Percentiles rank a stretch among this genome's conserved stretches.
Evolutionary conservation across 2,329 filamentous ascomycete genomes (phyloP).

Genomic region (Cyphellophora europaea): DNA sequence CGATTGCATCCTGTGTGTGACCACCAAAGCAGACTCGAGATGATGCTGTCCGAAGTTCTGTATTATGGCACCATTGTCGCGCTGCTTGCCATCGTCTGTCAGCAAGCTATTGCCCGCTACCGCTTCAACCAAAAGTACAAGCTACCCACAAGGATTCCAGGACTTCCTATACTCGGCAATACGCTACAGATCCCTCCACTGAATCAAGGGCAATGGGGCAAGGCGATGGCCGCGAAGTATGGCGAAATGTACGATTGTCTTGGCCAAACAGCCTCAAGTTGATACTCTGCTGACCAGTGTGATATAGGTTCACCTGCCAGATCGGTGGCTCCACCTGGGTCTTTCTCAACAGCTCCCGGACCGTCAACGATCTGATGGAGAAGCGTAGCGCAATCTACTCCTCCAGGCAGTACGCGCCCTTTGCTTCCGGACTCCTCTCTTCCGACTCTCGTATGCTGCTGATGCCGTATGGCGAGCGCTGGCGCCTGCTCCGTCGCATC

Average conservation of each 20-base stretch:
- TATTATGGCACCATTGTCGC: too few species aligned
- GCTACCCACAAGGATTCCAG: slow-evolving; percentile 9
- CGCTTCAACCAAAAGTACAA: slow-evolving; percentile 6
- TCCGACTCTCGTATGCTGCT: slow-evolving; percentile 35
- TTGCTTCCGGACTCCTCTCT: slow-evolving; percentile 21
- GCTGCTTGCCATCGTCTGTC: too few species aligned
- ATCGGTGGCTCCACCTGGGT: slow-evolving; percentile 12
- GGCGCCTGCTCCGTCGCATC: slow-evolving; percentile 15
- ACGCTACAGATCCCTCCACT: slow-evolving; percentile 12
- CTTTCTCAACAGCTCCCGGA: slow-evolving; percentile 12
- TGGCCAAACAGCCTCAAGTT: too few species aligned
- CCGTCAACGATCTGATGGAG: slow-evolving; percentile 26
- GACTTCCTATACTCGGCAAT: slow-evolving; percentile 13
- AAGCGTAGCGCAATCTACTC: slow-evolving; percentile 29
- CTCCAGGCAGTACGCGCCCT: slow-evolving; percentile 22
- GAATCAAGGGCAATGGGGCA: slow-evolving; percentile 12
- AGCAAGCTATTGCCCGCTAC: neutral
- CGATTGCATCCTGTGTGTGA: too few species aligned
- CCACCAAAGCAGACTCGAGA: too few species aligned
- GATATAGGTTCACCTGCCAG: slow-evolving; percentile 10
- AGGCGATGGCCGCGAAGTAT: slow-evolving; percentile 10
- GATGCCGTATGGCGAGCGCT: slow-evolving; percentile 27
- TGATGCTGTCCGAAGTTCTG: too few species aligned
- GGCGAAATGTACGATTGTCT: slow-evolving; percentile 8
- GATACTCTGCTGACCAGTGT: neutral